A percentile compares a stretch with the other conserved stretches of the same genome.
Evolutionary conservation across 129 eudicot genomes (phyloP).

Genomic region (Sambucus nigra): DNA sequence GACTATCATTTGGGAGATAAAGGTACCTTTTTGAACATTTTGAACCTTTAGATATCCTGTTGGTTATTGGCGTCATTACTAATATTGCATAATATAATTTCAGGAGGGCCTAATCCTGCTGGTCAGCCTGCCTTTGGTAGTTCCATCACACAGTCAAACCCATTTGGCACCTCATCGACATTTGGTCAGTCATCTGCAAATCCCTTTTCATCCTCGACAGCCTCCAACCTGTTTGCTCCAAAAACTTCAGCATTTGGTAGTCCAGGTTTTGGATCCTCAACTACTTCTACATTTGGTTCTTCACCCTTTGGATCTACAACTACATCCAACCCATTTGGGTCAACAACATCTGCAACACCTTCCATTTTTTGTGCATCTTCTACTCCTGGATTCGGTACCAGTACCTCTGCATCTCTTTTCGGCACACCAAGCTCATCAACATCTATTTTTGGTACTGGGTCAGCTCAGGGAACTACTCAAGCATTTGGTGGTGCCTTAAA

Average conservation of each 20-base stretch:
- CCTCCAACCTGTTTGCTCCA: slow-evolving; percentile 67
- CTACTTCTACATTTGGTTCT: neutral
- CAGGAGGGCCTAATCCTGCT: slow-evolving; percentile 92
- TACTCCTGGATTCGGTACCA: slow-evolving; percentile 47
- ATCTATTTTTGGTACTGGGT: slow-evolving; percentile 49
- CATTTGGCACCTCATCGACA: slow-evolving; percentile 50
- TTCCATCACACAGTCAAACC: slow-evolving; percentile 36
- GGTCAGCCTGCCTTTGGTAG: slow-evolving; percentile 66
- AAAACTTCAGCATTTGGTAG: slow-evolving; percentile 49
- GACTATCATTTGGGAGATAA: slow-evolving; percentile 91
- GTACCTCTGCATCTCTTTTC: slow-evolving; percentile 46
- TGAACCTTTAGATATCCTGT: slow-evolving; percentile 4
- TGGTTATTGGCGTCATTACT: neutral
- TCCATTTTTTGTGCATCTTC: slow-evolving; percentile 50
- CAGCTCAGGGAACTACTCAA: slow-evolving; percentile 50
- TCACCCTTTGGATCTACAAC: slow-evolving; percentile 37
- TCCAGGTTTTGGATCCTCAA: slow-evolving; percentile 47
- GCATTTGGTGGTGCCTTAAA: slow-evolving; percentile 51
- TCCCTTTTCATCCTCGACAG: slow-evolving; percentile 55
- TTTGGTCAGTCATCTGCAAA: slow-evolving; percentile 63
- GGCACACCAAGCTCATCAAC: slow-evolving; percentile 52
- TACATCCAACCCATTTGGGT: slow-evolving; percentile 53
- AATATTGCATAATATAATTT: slow-evolving; percentile 7
- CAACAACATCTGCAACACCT: slow-evolving; percentile 52
- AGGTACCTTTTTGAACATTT: slow-evolving; percentile 32